These are phyloP conservation scores for Coniochaeta sp. DNA, from an alignment of 2,329 filamentous ascomycete species.

Conservation along the genomic window DNA sequence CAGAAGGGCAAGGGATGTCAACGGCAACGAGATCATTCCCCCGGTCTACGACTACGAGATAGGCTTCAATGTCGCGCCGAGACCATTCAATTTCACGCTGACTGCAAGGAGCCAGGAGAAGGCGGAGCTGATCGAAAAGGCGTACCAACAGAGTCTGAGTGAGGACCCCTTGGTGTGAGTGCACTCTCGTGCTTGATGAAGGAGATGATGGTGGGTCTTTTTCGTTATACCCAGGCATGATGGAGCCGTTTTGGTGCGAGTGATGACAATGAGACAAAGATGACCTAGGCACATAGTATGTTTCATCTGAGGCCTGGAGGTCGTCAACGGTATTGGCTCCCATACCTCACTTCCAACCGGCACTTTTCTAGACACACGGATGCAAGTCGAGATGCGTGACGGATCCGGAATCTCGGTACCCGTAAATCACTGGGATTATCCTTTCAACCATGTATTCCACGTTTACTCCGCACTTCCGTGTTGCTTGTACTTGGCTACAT, in stretches of 20 bases:
- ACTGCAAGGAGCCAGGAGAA: not conserved
- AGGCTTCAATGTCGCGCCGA: conserved; percentile 1
- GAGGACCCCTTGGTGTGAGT: not conserved
- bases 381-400: not conserved
- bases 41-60: not conserved
- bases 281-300: not conserved
- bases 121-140: not conserved
- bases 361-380: not conserved
- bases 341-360: not conserved
- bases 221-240: not conserved
- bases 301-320: not conserved
- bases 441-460: not conserved
- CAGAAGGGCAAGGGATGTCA: conserved; percentile 4
- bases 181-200: not conserved
- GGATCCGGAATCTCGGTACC: not conserved
- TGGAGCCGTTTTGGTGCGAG: not conserved
- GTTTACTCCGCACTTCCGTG: not conserved
- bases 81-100: not conserved
- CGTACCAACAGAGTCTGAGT: not conserved
- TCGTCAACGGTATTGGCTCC: not conserved
- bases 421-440: not conserved
- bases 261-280: not conserved
- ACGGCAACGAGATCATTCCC: not conserved
- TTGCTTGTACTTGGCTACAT: not conserved
- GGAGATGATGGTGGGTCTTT: not conserved